A percentile compares a stretch with the other conserved stretches of the same genome.
Evolutionary conservation across 345 rosid species (phyloP).

Genomic region (Salix brachista): DNA sequence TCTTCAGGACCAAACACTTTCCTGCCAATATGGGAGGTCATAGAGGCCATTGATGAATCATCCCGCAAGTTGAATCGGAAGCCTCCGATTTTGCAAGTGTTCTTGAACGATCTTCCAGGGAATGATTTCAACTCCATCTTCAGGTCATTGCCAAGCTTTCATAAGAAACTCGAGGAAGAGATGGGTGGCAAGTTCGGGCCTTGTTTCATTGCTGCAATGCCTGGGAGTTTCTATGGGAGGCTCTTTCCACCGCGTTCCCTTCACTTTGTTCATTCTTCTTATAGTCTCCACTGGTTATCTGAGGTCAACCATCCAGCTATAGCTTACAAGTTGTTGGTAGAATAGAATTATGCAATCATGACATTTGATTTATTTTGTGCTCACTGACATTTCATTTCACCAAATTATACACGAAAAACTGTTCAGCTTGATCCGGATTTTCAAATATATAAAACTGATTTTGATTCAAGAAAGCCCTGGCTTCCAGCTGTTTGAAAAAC

Average conservation of each 20-base stretch:
- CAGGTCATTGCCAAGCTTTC: slow-evolving; percentile 19
- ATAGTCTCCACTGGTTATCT: slow-evolving; percentile 19
- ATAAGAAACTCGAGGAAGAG: slow-evolving; percentile 3
- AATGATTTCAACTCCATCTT: slow-evolving; percentile 46
- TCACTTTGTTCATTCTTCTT: slow-evolving; percentile 23
- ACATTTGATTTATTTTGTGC: too few species aligned
- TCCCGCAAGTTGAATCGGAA: slow-evolving; percentile 2
- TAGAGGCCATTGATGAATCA: slow-evolving; percentile 11
- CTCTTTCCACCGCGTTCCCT: slow-evolving; percentile 18
- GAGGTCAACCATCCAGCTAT: not conserved
- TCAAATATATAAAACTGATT: too few species aligned
- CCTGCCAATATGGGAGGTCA: slow-evolving; percentile 2
- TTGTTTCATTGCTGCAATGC: slow-evolving; percentile 18
- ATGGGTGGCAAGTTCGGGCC: not conserved
- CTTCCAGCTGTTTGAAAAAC: too few species aligned
- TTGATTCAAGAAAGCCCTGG: too few species aligned
- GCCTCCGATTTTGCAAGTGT: slow-evolving; percentile 29
- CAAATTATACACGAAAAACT: too few species aligned
- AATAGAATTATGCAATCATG: too few species aligned
- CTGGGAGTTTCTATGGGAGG: slow-evolving; percentile 23
- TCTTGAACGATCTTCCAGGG: slow-evolving; percentile 42
- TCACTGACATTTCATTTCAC: too few species aligned
- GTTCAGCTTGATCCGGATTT: too few species aligned
- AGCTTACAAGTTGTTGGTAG: too few species aligned
- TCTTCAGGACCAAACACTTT: slow-evolving; percentile 48